Conservation (phyloP, 257 asterid genomes). For the Cinchona pubescens region DNA sequence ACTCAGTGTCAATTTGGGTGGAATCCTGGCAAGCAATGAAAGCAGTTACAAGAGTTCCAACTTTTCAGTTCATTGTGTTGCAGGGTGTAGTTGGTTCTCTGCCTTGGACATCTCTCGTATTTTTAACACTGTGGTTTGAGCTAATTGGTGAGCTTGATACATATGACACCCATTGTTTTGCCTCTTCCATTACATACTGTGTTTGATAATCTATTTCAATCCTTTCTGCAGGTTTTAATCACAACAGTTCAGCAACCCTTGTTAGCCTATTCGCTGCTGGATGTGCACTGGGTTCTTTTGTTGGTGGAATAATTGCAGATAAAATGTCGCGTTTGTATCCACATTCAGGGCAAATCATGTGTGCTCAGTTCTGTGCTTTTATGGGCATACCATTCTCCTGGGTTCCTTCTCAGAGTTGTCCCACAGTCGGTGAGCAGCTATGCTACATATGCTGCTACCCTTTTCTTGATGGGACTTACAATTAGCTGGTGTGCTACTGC, state of each 20-base stretch:
- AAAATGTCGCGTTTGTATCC: conserved; percentile 64
- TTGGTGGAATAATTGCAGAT: conserved; percentile 91
- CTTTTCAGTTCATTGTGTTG: conserved; percentile 87
- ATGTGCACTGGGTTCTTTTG: conserved; percentile 80
- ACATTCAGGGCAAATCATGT: conserved; percentile 71
- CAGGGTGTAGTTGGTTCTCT: conserved; percentile 92
- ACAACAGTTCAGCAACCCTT: conserved; percentile 71
- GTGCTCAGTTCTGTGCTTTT: conserved; percentile 86
- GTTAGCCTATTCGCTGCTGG: conserved; percentile 90
- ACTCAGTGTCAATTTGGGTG: conserved; percentile 57
- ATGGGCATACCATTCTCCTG: conserved; percentile 94
- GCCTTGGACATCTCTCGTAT: conserved; percentile 94
- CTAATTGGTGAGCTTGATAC: conserved; percentile 59
- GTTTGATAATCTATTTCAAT: background rate
- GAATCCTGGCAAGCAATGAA: conserved; percentile 91
- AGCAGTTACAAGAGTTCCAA: conserved; percentile 69
- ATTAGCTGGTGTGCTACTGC: conserved; percentile 97
- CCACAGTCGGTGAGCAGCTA: conserved; percentile 69
- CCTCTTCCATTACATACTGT: background rate
- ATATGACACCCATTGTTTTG: background rate
- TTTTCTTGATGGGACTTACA: conserved; percentile 79
- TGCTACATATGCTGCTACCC: conserved; percentile 56
- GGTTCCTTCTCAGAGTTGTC: conserved; percentile 63
- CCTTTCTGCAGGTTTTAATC: conserved; percentile 71
- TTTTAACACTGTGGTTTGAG: conserved; percentile 91